Base-by-base conservation (phyloP, 495 filamentous ascomycete species). In the Friedmanniomyces endolithicus region DNA sequence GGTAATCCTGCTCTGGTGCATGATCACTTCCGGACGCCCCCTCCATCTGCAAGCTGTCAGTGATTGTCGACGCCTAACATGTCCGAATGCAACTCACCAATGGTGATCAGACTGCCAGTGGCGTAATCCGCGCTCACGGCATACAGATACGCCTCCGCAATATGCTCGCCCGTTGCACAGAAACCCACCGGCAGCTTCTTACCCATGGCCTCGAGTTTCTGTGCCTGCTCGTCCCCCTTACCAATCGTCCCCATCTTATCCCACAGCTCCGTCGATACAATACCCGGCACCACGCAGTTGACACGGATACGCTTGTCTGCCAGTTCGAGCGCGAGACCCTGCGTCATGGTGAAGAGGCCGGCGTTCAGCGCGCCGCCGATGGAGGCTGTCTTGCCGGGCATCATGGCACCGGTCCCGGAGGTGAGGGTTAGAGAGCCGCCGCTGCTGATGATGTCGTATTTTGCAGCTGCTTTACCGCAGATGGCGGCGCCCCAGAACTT, bases 401-500 rank as follows among this genome's bases (percentile, higher is more conserved):
- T 59, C 46, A 63, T 56, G 14, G 51, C 60, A 7, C 52, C 60
- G 11, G 60, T 59, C 11, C 60, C 60, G 19, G 60, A 63, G 17
- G 60, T 63, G 1, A 63, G 37, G 11, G 60, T 60, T 24, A 60
- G 25, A 27, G 60, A 62, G 29, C 71, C 70, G 34, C 71, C 71
- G 1, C 62, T 53, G 23, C 50, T 59, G 60, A 72, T 65, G 35
- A 72, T 68, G 56, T 72, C 65, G 59, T 72, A 56, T 53, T 71
- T 72, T 12, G 63, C 59, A 11, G 70, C 59, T 0, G 67, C 70
- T 56, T 74, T 74, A 1, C 65, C 68, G 2, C 64, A 63, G 6
- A 69, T 50, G 12, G 71, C 59, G 24, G 65, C 63, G 6, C 70
- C 71, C 71, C 71, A 74, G 44, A 74, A 72, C 59, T 74, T 74